Evolutionary conservation across 495 filamentous ascomycete genomes (phyloP).

Genomic region (Daldinia caldariorum): DNA sequence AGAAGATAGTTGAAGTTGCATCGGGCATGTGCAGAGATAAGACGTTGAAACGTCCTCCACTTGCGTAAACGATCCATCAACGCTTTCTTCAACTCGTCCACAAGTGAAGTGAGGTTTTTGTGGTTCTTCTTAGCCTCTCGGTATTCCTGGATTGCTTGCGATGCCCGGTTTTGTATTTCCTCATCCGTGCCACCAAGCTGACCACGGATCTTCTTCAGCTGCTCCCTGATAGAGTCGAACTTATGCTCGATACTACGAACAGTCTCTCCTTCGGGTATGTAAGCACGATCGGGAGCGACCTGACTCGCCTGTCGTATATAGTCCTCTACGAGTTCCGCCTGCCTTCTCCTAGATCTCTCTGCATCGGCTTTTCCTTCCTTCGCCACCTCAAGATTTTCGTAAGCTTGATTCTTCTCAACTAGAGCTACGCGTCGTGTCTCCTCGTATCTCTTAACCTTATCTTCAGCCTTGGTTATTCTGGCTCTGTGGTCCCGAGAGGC

Average conservation of each 20-base stretch:
- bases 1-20: slow-evolving; percentile 88
- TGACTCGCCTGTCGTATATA: slow-evolving; percentile 66
- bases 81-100: slow-evolving; percentile 68
- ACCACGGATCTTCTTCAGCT: slow-evolving; percentile 64
- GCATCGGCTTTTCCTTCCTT: slow-evolving; percentile 58
- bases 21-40: slow-evolving; percentile 84
- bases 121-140: slow-evolving; percentile 52
- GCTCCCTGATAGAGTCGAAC: slow-evolving; percentile 65
- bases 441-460: slow-evolving; percentile 61
- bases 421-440: slow-evolving; percentile 65
- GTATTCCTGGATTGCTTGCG: slow-evolving; percentile 50
- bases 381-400: slow-evolving; percentile 61
- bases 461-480: slow-evolving; percentile 64
- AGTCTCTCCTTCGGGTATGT: slow-evolving; percentile 75
- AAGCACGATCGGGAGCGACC: slow-evolving; percentile 67
- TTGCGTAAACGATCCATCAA: slow-evolving; percentile 75
- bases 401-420: slow-evolving; percentile 71
- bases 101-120: slow-evolving; percentile 60
- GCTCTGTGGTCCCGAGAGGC: slow-evolving; percentile 59
- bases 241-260: slow-evolving; percentile 69
- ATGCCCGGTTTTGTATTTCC: slow-evolving; percentile 63
- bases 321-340: slow-evolving; percentile 58
- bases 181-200: slow-evolving; percentile 70
- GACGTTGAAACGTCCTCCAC: slow-evolving; percentile 81
- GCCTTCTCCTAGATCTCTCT: slow-evolving; percentile 58